A percentile compares a stretch with the other conserved stretches of the same genome.
Conservation (phyloP, 2,329 filamentous ascomycete species). For the Claviceps sp. region DNA sequence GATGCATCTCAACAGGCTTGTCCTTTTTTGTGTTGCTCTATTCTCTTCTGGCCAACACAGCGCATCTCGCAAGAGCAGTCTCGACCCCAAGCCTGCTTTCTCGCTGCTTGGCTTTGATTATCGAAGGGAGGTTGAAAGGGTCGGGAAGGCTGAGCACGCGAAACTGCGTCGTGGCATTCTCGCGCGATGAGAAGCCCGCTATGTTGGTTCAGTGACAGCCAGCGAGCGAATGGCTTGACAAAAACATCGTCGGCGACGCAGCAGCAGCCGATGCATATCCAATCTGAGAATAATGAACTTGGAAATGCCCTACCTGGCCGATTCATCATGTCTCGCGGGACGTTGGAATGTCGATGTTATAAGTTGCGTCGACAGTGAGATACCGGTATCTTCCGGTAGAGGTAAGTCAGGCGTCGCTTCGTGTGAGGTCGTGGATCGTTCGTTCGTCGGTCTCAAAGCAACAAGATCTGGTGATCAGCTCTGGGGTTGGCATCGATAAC, state of each 20-base stretch:
- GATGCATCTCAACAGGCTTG: background rate
- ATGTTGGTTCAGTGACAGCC: background rate
- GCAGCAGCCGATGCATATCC: background rate
- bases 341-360: background rate
- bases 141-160: background rate
- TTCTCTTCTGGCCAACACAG: background rate
- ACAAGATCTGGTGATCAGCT: background rate
- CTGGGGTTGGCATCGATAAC: conserved; percentile 4
- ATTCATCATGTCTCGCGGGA: conserved; percentile 35
- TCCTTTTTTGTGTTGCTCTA: background rate
- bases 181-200: background rate
- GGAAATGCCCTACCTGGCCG: conserved; percentile 41
- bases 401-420: background rate
- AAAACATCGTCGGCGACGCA: background rate
- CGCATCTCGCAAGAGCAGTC: background rate
- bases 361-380: background rate
- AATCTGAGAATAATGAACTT: conserved; percentile 9
- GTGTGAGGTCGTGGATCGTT: background rate
- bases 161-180: background rate
- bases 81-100: background rate
- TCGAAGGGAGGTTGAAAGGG: background rate
- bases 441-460: background rate
- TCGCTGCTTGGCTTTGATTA: background rate
- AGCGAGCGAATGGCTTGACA: background rate
- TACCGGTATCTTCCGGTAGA: background rate